Conservation (phyloP, 2,329 filamentous ascomycete species). For the Fusarium veterinarium region DNA sequence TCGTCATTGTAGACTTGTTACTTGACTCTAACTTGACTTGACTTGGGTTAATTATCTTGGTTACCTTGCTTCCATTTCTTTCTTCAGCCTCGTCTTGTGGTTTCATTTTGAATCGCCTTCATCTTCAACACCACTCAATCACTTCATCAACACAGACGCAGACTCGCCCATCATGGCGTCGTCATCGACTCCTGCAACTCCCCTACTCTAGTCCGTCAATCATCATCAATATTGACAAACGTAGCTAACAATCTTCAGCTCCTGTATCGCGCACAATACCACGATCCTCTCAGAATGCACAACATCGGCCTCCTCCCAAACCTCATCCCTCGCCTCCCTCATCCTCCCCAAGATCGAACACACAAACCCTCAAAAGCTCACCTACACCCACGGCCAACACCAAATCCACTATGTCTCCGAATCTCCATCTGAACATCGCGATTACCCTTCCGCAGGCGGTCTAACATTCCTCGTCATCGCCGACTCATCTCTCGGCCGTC, state of each 20-base stretch:
- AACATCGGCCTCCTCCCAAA: slow-evolving; percentile 82
- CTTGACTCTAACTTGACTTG: neutral
- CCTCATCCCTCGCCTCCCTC: slow-evolving; percentile 88
- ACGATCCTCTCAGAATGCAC: slow-evolving; percentile 96
- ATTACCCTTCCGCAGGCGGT: slow-evolving; percentile 74
- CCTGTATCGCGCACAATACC: slow-evolving; percentile 92
- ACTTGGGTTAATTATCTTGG: slow-evolving; percentile 1
- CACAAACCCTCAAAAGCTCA: slow-evolving; percentile 83
- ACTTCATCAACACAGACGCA: neutral
- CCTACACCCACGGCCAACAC: slow-evolving; percentile 90
- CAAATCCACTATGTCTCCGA: slow-evolving; percentile 97
- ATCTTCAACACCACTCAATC: neutral
- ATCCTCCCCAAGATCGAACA: slow-evolving; percentile 97
- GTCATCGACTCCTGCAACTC: slow-evolving; percentile 74
- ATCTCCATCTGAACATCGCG: slow-evolving; percentile 74
- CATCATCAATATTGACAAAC: neutral
- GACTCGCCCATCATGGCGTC: slow-evolving; percentile 68
- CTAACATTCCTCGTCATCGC: slow-evolving; percentile 94
- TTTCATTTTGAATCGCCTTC: neutral
- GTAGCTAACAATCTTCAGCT: slow-evolving; percentile 61
- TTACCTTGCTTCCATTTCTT: neutral
- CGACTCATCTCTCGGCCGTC: slow-evolving; percentile 81
- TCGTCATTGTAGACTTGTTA: slow-evolving; percentile 40
- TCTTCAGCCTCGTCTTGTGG: neutral
- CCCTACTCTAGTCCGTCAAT: slow-evolving; percentile 75